Evolutionary conservation across 2,329 filamentous ascomycete genomes (phyloP).

Genomic region (Diplodia sapinea): DNA sequence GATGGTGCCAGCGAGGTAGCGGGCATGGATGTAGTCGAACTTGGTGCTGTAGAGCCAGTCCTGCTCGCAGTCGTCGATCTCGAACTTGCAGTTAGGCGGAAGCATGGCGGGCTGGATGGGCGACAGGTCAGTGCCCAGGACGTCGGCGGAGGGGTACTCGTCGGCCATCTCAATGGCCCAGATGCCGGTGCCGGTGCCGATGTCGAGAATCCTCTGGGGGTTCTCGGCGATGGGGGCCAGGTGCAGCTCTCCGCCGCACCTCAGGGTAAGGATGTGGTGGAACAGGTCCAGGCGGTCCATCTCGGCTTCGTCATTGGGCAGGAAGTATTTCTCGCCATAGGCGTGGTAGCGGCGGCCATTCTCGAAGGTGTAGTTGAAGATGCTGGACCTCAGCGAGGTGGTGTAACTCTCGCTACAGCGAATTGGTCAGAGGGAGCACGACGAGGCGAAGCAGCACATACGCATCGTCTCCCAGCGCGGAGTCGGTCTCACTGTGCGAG

Average conservation of each 20-base stretch:
- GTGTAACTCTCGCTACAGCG: constrained; percentile 22
- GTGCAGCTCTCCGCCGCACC: constrained; percentile 44
- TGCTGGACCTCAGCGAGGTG: constrained; percentile 35
- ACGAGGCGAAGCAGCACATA: not conserved
- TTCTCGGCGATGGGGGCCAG: constrained; percentile 41
- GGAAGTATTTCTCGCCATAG: constrained; percentile 34
- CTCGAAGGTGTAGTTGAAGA: constrained; percentile 41
- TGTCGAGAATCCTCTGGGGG: constrained; percentile 41
- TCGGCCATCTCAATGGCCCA: constrained; percentile 43
- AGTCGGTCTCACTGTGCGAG: constrained; percentile 21
- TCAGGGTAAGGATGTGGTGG: constrained; percentile 49
- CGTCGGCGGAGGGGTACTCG: constrained; percentile 42
- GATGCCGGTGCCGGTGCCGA: constrained; percentile 34
- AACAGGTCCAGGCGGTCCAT: constrained; percentile 54
- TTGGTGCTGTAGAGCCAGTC: constrained; percentile 42
- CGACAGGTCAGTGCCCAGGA: constrained; percentile 55
- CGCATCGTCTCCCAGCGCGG: constrained; percentile 23
- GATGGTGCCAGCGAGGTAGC: constrained; percentile 59
- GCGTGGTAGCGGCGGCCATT: constrained; percentile 31
- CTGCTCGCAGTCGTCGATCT: constrained; percentile 57
- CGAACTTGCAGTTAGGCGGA: constrained; percentile 54
- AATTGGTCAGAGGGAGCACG: not conserved
- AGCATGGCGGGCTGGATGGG: constrained; percentile 58
- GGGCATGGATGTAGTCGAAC: constrained; percentile 65
- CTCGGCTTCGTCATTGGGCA: constrained; percentile 52